These are phyloP conservation scores for Alternaria ethzedia DNA, from an alignment of 2,329 filamentous ascomycete genomes.

Conservation along the genomic window DNA sequence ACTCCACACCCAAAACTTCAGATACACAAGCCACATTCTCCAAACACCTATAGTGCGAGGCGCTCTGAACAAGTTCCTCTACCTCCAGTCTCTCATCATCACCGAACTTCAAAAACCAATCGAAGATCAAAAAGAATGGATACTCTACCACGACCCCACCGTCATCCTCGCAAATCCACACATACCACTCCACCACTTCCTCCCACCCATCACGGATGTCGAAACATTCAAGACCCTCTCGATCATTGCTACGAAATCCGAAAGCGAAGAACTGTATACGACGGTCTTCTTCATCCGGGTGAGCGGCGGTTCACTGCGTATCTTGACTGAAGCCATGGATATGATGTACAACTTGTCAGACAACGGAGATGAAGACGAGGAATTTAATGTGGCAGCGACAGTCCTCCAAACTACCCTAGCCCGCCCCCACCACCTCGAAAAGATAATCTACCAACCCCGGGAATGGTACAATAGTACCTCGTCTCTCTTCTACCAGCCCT, in stretches of 20 bases:
- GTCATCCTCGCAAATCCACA: slow-evolving; percentile 39
- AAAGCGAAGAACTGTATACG: slow-evolving; percentile 28
- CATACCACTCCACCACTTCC: slow-evolving; percentile 39
- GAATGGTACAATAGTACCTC: slow-evolving; percentile 5
- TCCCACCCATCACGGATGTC: slow-evolving; percentile 28
- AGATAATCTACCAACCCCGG: background rate
- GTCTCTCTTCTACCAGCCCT: background rate
- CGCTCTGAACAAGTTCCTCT: slow-evolving; percentile 46
- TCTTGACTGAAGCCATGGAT: slow-evolving; percentile 35
- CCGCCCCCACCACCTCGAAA: background rate
- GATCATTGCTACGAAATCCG: slow-evolving; percentile 31
- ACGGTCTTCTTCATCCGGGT: slow-evolving; percentile 33
- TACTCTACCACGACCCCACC: slow-evolving; percentile 22
- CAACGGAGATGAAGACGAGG: background rate
- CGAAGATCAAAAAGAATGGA: slow-evolving; percentile 33
- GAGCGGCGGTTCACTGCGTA: background rate
- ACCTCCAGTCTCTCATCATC: slow-evolving; percentile 31
- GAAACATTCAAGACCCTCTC: slow-evolving; percentile 26
- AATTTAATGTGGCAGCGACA: background rate
- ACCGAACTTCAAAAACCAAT: slow-evolving; percentile 24
- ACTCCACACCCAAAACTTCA: background rate
- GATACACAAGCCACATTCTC: slow-evolving; percentile 48
- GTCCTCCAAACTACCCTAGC: slow-evolving; percentile 51
- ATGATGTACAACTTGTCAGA: slow-evolving; percentile 37
- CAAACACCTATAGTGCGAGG: slow-evolving; percentile 40